These are phyloP conservation scores for Theobroma grandiflorum DNA, from an alignment of 441 rosid genomes.

Conservation along the genomic window DNA sequence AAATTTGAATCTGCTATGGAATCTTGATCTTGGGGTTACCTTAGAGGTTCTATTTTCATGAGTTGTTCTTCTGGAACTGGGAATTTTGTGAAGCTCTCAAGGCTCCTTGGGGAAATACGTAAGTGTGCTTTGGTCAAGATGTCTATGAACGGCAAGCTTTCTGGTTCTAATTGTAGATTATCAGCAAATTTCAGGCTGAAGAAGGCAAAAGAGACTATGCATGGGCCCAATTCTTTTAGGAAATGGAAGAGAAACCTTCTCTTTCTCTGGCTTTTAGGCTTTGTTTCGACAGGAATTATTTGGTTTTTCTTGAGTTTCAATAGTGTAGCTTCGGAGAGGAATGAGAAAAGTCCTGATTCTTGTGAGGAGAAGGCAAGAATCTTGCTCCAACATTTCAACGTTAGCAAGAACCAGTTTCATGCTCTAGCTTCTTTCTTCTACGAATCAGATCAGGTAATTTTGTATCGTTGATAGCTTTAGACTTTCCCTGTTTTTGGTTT, in stretches of 20 bases:
- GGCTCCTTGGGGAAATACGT: constrained; percentile 43
- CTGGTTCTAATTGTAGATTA: constrained; percentile 53
- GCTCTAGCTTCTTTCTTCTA: constrained; percentile 63
- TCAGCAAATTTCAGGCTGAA: constrained; percentile 52
- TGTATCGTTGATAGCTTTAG: constrained; percentile 15
- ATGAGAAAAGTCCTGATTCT: constrained; percentile 33
- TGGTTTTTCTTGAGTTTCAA: constrained; percentile 48
- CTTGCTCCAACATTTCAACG: constrained; percentile 54
- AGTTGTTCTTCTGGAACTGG: constrained; percentile 56
- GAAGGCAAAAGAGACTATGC: constrained; percentile 54
- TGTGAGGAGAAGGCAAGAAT: constrained; percentile 50
- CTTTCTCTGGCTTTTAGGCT: constrained; percentile 52
- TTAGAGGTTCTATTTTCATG: constrained; percentile 45
- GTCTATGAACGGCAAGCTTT: constrained; percentile 64
- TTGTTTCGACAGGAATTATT: constrained; percentile 44
- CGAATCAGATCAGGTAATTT: constrained; percentile 77
- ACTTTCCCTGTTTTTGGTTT: constrained; percentile 19
- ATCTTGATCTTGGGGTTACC: constrained; percentile 33
- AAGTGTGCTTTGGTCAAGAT: constrained; percentile 55
- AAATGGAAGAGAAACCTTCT: constrained; percentile 58
- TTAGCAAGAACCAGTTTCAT: constrained; percentile 57
- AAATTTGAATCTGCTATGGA: constrained; percentile 30
- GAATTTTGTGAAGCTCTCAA: constrained; percentile 44
- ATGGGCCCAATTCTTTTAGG: constrained; percentile 42
- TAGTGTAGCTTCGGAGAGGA: constrained; percentile 31